phyloP scores from a whole-genome alignment of 768 basidiomycete species.

The Paxillus rubicundulus region DNA sequence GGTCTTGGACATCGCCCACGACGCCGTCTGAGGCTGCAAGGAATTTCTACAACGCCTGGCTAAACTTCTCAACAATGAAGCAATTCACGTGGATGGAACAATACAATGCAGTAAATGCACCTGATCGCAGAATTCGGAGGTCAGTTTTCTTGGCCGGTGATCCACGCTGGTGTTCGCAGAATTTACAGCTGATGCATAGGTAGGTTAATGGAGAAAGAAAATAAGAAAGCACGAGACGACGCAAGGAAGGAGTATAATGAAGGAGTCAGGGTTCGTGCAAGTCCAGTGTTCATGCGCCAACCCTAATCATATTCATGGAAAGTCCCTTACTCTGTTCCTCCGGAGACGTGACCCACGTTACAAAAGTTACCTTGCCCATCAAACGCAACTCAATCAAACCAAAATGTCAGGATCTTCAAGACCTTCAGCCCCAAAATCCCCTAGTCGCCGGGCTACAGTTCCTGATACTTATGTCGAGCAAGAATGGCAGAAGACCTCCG shows the following conservation, averaged over 20 bases:
- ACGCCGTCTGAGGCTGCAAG: conserved; percentile 51
- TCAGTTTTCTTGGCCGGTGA: conserved; percentile 25
- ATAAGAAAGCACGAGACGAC: conserved; percentile 87
- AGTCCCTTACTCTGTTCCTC: conserved; percentile 75
- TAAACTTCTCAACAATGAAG: conserved; percentile 82
- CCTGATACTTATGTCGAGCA: conserved; percentile 68
- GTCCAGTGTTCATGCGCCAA: neutral
- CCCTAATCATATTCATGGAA: neutral
- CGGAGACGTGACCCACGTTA: conserved; percentile 90
- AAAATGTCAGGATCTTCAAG: conserved; percentile 31
- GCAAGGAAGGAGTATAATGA: conserved; percentile 92
- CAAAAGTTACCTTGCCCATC: conserved; percentile 55
- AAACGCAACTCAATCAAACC: conserved; percentile 39
- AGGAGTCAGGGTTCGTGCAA: conserved; percentile 67
- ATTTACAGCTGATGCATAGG: neutral
- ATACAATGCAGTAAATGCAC: conserved; percentile 82
- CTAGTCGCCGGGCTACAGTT: conserved; percentile 25
- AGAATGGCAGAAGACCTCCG: conserved; percentile 79
- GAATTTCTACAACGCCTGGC: conserved; percentile 83
- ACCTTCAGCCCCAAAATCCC: conserved; percentile 22
- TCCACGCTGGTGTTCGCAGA: too few species aligned
- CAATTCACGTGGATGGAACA: conserved; percentile 85
- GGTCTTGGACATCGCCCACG: conserved; percentile 61
- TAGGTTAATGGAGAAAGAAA: conserved; percentile 93
- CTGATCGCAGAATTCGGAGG: conserved; percentile 83